These are phyloP conservation scores for Taiozyma onychis DNA, from an alignment of 1,139 yeast genomes.

Conservation along the genomic window DNA sequence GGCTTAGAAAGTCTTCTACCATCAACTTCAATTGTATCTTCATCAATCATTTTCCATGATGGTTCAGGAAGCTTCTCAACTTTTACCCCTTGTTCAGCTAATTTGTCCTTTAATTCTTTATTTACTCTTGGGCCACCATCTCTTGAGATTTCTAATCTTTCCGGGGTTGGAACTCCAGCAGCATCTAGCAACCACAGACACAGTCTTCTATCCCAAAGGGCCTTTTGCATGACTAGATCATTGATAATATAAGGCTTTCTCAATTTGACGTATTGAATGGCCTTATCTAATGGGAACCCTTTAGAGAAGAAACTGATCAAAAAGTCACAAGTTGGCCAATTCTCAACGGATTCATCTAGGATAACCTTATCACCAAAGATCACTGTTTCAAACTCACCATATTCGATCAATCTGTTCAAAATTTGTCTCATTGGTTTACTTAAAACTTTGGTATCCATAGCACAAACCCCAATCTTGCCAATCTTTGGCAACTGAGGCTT, in stretches of 20 bases:
- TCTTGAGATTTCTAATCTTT: constrained; percentile 79
- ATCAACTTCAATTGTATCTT: constrained; percentile 75
- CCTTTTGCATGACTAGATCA: constrained; percentile 86
- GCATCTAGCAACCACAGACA: constrained; percentile 80
- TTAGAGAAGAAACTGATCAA: constrained; percentile 88
- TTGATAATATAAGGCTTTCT: constrained; percentile 88
- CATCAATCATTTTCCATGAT: constrained; percentile 80
- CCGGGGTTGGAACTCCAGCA: constrained; percentile 84
- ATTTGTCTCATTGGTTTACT: constrained; percentile 95
- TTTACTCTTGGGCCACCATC: constrained; percentile 96
- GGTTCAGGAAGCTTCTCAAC: constrained; percentile 59
- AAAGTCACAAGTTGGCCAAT: constrained; percentile 99
- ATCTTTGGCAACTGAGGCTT: constrained; percentile 59
- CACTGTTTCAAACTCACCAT: constrained; percentile 94
- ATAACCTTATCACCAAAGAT: constrained; percentile 98
- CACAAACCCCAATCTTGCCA: constrained; percentile 97
- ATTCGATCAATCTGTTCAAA: constrained; percentile 78
- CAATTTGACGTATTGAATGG: constrained; percentile 82
- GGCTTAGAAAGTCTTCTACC: constrained; percentile 77
- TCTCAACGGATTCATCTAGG: constrained; percentile 85
- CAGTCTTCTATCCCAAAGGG: constrained; percentile 92
- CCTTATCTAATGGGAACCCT: constrained; percentile 96
- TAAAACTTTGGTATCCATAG: constrained; percentile 96
- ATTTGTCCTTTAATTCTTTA: constrained; percentile 48
- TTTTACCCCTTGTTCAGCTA: constrained; percentile 56